Conservation (phyloP, 371 early-diverging fungal genomes). For the Mortierella sp. region DNA sequence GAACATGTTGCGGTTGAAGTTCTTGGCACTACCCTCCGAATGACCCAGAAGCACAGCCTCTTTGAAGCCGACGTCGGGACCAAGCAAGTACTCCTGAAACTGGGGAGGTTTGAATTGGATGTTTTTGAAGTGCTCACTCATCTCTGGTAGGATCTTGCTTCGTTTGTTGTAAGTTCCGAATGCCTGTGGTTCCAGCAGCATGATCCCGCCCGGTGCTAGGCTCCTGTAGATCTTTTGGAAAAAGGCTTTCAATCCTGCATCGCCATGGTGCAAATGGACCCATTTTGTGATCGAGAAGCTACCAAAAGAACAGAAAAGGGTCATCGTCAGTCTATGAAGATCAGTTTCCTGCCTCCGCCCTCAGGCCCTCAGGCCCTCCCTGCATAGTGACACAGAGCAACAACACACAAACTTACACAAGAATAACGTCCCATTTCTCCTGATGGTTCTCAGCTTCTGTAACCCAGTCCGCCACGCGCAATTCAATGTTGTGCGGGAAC, state of each 20-base stretch:
- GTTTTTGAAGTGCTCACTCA: conserved; percentile 42
- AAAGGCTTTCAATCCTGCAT: conserved; percentile 76
- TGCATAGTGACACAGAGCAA: too few relatives aligned
- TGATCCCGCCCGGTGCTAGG: conserved; percentile 68
- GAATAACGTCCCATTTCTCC: conserved; percentile 60
- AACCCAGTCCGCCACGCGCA: conserved; percentile 66
- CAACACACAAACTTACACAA: conserved; percentile 48
- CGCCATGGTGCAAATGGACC: conserved; percentile 85
- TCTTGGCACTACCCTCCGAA: conserved; percentile 29
- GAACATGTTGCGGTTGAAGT: conserved; percentile 40
- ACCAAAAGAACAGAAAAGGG: neutral
- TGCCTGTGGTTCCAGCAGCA: conserved; percentile 82
- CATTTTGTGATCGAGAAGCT: conserved; percentile 75
- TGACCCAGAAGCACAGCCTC: conserved; percentile 32
- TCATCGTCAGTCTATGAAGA: too few relatives aligned
- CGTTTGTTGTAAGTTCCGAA: conserved; percentile 65
- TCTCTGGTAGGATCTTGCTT: conserved; percentile 54
- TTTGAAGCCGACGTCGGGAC: conserved; percentile 52
- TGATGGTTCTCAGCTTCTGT: conserved; percentile 19
- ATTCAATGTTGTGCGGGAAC: conserved; percentile 76
- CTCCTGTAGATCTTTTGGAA: conserved; percentile 70
- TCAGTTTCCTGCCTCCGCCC: too few relatives aligned
- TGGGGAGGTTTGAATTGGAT: conserved; percentile 56
- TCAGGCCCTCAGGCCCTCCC: too few relatives aligned
- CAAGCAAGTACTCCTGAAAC: conserved; percentile 54